A percentile compares a stretch with the other conserved stretches of the same genome.
These are phyloP conservation scores for Colletotrichum camelliae DNA, from an alignment of 2,329 filamentous ascomycete genomes.

Conservation along the genomic window DNA sequence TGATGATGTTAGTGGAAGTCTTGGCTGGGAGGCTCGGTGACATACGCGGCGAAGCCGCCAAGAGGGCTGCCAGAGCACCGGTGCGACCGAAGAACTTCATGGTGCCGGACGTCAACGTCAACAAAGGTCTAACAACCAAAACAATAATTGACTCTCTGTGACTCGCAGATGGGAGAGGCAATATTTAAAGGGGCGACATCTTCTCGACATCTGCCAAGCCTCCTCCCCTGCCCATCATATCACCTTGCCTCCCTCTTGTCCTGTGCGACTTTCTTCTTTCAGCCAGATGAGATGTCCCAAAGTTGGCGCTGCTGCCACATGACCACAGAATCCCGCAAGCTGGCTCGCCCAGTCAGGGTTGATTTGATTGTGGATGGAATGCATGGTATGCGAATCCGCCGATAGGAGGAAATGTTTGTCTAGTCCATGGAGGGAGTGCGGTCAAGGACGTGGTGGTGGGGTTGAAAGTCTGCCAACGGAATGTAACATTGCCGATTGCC, in stretches of 20 bases:
- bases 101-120: not conserved
- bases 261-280: not conserved
- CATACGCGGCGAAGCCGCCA: conserved; percentile 16
- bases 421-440: not conserved
- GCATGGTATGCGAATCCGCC: conserved; percentile 1
- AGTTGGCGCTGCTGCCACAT: not conserved
- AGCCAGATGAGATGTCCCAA: not conserved
- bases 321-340: not conserved
- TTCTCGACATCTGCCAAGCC: not conserved
- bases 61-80: conserved; percentile 16
- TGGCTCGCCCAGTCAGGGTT: conserved; percentile 2
- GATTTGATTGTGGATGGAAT: not conserved
- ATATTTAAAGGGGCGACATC: not conserved
- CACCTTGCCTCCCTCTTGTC: not conserved
- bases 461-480: not conserved
- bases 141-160: not conserved
- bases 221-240: not conserved
- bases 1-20: not conserved
- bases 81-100: conserved; percentile 21
- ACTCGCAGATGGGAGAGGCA: not conserved
- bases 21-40: not conserved
- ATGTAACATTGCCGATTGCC: conserved; percentile 19
- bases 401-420: conserved; percentile 20
- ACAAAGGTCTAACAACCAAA: conserved; percentile 3
- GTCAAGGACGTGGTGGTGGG: not conserved